A percentile compares a stretch with the other conserved stretches of the same genome.
phyloP scores from a whole-genome alignment of 2,329 filamentous ascomycete species.

The Fusarium cicatricum region DNA sequence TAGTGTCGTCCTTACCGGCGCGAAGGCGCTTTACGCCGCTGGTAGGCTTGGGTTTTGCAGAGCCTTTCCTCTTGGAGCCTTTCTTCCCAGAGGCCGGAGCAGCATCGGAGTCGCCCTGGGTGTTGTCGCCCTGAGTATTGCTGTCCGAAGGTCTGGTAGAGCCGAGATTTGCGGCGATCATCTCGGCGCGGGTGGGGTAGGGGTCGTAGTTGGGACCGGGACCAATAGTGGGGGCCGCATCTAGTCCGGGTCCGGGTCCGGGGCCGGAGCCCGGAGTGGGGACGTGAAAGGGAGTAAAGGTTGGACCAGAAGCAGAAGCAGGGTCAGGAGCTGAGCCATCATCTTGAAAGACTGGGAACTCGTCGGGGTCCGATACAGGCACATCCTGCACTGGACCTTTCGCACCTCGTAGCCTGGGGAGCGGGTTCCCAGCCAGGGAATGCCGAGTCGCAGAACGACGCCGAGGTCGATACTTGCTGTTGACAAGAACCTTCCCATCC shows the following conservation, averaged over 20 bases:
- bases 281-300: no score
- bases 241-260: no score
- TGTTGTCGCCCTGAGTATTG: no score
- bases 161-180: no score
- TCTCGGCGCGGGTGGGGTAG: no score
- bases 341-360: not conserved
- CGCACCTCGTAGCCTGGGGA: not conserved
- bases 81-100: not conserved
- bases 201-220: no score
- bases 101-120: not conserved
- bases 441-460: not conserved
- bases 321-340: not conserved
- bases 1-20: not conserved
- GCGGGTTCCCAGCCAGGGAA: not conserved
- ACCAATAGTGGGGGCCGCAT: no score
- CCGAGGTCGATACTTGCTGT: not conserved
- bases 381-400: not conserved
- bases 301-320: not conserved
- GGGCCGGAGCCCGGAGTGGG: no score
- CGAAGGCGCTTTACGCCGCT: not conserved
- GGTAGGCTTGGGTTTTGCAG: not conserved
- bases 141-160: no score
- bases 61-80: no score
- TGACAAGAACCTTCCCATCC: not conserved
- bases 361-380: not conserved